phyloP scores from a whole-genome alignment of 148 eudicot species.

The Rhododendron mucronatum region DNA sequence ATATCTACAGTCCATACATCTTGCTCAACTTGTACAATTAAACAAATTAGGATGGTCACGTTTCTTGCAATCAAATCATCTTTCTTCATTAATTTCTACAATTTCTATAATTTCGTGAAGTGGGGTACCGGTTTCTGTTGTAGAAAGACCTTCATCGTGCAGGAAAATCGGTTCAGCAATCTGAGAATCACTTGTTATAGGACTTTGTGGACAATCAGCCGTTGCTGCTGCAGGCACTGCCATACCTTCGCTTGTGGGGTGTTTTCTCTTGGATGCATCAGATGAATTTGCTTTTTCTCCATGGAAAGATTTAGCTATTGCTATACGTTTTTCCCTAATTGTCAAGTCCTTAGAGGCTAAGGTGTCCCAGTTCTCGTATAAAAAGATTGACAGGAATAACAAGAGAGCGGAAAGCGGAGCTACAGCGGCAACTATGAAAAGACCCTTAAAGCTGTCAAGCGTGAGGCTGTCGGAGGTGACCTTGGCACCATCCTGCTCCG shows the following conservation, averaged over 20 bases:
- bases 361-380: constrained; percentile 19
- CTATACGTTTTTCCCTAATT: constrained; percentile 14
- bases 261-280: constrained; percentile 5
- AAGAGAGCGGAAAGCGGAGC: constrained; percentile 25
- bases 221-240: not conserved
- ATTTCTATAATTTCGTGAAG: constrained; percentile 8
- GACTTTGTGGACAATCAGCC: constrained; percentile 6
- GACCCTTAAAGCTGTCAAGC: constrained; percentile 32
- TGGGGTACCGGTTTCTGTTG: constrained; percentile 17
- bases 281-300: constrained; percentile 13
- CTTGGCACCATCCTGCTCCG: constrained; percentile 1
- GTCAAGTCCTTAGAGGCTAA: constrained; percentile 10
- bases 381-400: constrained; percentile 16
- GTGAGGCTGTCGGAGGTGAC: constrained; percentile 25
- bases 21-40: not conserved
- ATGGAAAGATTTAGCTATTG: constrained; percentile 17
- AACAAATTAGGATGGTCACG: not conserved
- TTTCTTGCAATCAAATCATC: not conserved
- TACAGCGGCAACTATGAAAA: constrained; percentile 32
- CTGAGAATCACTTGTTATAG: constrained; percentile 5
- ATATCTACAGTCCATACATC: not conserved
- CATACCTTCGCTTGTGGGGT: not conserved
- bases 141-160: constrained; percentile 21
- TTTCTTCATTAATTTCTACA: not conserved
- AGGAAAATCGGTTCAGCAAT: constrained; percentile 1